phyloP scores from a whole-genome alignment of 495 filamentous ascomycete genomes.

The Darksidea phi region DNA sequence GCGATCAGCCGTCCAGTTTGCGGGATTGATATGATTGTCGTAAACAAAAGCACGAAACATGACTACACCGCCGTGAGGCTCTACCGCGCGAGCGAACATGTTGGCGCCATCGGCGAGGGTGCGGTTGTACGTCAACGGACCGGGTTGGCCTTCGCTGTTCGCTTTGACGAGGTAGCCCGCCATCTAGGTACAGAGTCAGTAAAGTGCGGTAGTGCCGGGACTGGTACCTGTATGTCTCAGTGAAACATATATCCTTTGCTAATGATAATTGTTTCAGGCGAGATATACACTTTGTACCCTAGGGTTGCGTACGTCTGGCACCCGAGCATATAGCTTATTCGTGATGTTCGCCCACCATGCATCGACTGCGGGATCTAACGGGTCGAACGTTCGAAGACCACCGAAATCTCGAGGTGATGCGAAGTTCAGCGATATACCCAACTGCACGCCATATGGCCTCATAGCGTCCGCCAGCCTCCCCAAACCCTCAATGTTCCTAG shows the following conservation, averaged over 20 bases:
- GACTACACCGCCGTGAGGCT: slow-evolving; percentile 64
- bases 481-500: slow-evolving; percentile 60
- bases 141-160: slow-evolving; percentile 71
- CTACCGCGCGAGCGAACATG: slow-evolving; percentile 60
- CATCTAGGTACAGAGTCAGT: no score
- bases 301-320: no score
- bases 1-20: slow-evolving; percentile 63
- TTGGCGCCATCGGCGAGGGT: slow-evolving; percentile 70
- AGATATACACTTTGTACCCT: no score
- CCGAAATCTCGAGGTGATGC: slow-evolving; percentile 60
- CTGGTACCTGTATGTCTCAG: no score
- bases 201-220: no score
- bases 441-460: slow-evolving; percentile 64
- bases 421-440: slow-evolving; percentile 68
- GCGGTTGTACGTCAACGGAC: slow-evolving; percentile 66
- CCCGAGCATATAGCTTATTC: slow-evolving; percentile 54
- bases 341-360: slow-evolving; percentile 63
- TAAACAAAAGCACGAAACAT: slow-evolving; percentile 78
- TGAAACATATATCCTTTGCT: no score
- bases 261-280: no score
- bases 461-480: slow-evolving; percentile 62
- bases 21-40: slow-evolving; percentile 55
- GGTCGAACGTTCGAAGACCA: slow-evolving; percentile 63
- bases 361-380: slow-evolving; percentile 59
- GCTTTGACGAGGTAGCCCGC: slow-evolving; percentile 72